Evolutionary conservation across 2,329 filamentous ascomycete genomes (phyloP), one percentile per base, ranked within the genome.

Genomic region (Penicillium decumbens): DNA sequence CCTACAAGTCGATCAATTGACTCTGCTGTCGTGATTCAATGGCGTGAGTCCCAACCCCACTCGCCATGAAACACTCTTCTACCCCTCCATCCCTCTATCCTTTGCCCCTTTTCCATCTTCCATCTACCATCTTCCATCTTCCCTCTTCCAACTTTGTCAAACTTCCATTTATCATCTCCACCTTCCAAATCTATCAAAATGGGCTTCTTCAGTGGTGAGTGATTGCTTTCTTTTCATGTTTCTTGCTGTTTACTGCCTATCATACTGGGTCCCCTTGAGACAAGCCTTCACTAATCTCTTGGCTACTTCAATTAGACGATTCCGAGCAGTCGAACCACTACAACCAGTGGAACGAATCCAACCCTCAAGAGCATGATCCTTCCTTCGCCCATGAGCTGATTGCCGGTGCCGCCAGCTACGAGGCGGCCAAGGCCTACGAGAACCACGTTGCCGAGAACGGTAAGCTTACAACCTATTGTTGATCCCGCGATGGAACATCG

Each of bases 351-450:
- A 18, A 18, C 15, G 1, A 18, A 18, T 18, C 15, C 15, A 18
- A 18, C 15, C 15, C 15, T 18, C 15, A 18, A 18, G 15, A 18
- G 15, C 15, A 18, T 18, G 70, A 87, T 69, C 75, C 79, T 59
- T 80, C 79, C 64, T 73, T 87, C 62, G 79, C 78, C 60, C 88
- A 92, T 71, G 87, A 93, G 74, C 65, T 88, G 45, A 68, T 92
- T 48, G 87, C 83, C 53, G 86, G 86, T 53, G 88, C 82, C 48
- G 88, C 87, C 45, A 81, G 84, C 54, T 92, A 89, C 66, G 84
- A 83, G 60, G 88, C 84, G 60, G 86, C 91, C 78, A 89, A 89
- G 76, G 75, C 84, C 29, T 91, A 85, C 64, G 87, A 91, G 72
- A 80, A 89, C 65, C 77, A 80, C 61, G 85, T 89, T 72, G 83